Conservation (phyloP, 495 filamentous ascomycete species). For the Cercophora scortea region DNA sequence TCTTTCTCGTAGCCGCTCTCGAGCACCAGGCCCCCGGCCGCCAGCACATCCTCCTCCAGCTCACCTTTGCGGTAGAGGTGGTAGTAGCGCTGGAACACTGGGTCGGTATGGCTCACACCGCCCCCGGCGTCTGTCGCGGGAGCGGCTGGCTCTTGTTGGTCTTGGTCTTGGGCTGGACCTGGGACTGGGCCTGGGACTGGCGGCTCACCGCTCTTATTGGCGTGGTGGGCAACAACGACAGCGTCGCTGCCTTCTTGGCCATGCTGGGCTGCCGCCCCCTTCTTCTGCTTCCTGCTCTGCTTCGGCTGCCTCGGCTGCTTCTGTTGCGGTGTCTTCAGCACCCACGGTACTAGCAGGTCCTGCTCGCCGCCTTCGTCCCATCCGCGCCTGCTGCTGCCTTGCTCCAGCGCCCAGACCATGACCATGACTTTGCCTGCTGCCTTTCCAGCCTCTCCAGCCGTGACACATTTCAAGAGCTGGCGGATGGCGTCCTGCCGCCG, state of each 20-base stretch:
- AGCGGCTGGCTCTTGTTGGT: too few relatives aligned
- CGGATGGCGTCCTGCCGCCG: slow-evolving; percentile 67
- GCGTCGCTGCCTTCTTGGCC: background rate
- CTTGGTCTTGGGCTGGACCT: background rate
- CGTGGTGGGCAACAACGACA: background rate
- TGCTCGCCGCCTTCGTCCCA: slow-evolving; percentile 85
- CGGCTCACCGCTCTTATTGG: slow-evolving; percentile 17
- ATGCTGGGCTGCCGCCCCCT: slow-evolving; percentile 4
- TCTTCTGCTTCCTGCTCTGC: slow-evolving; percentile 4
- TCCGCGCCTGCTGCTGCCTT: slow-evolving; percentile 78
- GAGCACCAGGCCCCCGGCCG: slow-evolving; percentile 67
- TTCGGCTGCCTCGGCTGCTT: slow-evolving; percentile 7
- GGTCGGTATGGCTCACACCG: slow-evolving; percentile 21
- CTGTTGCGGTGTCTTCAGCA: slow-evolving; percentile 43
- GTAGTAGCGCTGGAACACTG: slow-evolving; percentile 82
- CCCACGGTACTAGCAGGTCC: slow-evolving; percentile 96
- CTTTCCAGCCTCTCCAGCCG: slow-evolving; percentile 15
- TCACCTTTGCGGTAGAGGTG: slow-evolving; percentile 86
- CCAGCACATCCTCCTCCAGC: slow-evolving; percentile 68
- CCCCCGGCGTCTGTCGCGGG: slow-evolving; percentile 2
- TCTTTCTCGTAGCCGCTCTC: slow-evolving; percentile 91
- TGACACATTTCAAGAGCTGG: slow-evolving; percentile 61
- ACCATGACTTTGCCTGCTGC: slow-evolving; percentile 63
- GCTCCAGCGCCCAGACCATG: slow-evolving; percentile 97
- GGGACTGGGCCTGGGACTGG: slow-evolving; percentile 1